Evolutionary conservation across 2,329 filamentous ascomycete genomes (phyloP), one percentile per base, ranked within the genome.

Genomic region (Penicillium sp.): DNA sequence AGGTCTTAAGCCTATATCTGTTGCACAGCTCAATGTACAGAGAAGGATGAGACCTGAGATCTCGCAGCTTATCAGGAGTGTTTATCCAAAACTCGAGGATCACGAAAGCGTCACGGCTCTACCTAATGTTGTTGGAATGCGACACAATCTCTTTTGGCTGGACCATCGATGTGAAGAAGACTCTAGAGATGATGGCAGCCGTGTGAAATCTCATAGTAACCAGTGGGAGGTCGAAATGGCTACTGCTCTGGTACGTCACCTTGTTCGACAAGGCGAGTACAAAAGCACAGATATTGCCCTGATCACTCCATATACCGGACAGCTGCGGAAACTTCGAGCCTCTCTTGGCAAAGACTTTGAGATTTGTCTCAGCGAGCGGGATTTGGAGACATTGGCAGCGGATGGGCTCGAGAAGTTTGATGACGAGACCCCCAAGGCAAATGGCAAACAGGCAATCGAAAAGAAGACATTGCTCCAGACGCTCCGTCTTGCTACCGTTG

Each of bases 401-500:
- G 46, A 52, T 29, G 42, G 46, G n/a, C 5, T 53, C 5, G 42
- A 45, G 18, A 33, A 33, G 2, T 6, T 10, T 12, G 29, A 42
- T 21, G 28, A 45, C 34, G 29, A 47, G 6, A 2, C 16, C 29
- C 16, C 39, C 0, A 23, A 46, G 31, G 10, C 16, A 28, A 49
- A 33, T 15, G 7, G 15, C 26, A 31, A 6, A 2, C 47, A 48
- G 10, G 0, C 34, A 18, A 2, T 56, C 3, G 45, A 56, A 33
- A 56, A 41, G 18, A 53, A 53, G 28, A 51, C 49, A 1, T 16
- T 58, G 2, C 57, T 59, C 3, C 41, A 59, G 46, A 52, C 51
- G 10, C 47, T 59, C 28, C 45, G 57, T 9, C 43, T 85, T 0
- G 82, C 83, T 0, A 88, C 84, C 0, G 79, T 88, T 0, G 84